Base-by-base conservation (phyloP, 345 rosid genomes). In the Kernera saxatilis region DNA sequence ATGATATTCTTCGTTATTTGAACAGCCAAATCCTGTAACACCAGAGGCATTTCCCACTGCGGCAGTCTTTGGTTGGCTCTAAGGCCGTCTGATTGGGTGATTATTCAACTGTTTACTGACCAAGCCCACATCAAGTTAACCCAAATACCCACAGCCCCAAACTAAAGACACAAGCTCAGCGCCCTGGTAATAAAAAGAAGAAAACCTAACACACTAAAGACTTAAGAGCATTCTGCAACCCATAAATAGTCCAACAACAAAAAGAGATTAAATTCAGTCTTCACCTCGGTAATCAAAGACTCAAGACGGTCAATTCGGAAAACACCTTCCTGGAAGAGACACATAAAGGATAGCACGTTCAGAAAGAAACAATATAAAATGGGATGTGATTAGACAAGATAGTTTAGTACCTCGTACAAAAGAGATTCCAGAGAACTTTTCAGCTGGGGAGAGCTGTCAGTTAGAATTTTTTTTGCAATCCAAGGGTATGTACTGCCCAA, bases 401-500 rank as follows among this genome's bases (percentile, higher is more conserved):
- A 13, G 41, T 57, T 50, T 65, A 30, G 73, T 66, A 91, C 98
- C 96, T 93, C 76, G 41, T 93, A 93, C 49, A 93, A 89, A 80
- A 93, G 90, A 74, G 81, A 64, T 64, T 74, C 86, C 71, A 93
- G 79, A 74, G 98, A 87, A 46, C 88, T 80, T 79, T 79, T 87
- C 71, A 90, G 83, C 77, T 90, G 85, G 0, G 97, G 96, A 69
- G 98, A 93, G 81, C 89, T 81, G 66, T 93, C 92, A 50, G 92
- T 88, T 61, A 93, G 77, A 30, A 93, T 86, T 80, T 93, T 93
- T 77, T 82, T 88, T 25, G 98, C 97, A 76, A 93, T 93, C 97
- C 97, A 93, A n/a, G 98, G 98, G 73, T 90, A 93, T 54, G 98
- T 90, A 74, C 97, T 88, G 15, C 98, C 92, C 82, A 93, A 76